phyloP scores from a whole-genome alignment of 441 rosid genomes.

The Breynia disticha region DNA sequence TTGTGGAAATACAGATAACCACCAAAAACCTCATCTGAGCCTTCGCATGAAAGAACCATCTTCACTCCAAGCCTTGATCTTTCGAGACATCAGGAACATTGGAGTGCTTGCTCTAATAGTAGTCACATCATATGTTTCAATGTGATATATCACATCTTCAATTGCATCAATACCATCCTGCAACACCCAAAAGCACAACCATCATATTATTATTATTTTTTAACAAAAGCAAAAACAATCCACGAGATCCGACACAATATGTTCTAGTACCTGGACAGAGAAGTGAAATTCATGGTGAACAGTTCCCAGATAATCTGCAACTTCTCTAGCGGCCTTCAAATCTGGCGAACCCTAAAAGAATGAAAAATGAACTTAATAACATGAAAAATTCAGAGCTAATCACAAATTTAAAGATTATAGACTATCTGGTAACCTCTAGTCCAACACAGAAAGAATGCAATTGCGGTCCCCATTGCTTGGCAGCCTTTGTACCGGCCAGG shows the following conservation, averaged over 20 bases:
- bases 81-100: slow-evolving; percentile 81
- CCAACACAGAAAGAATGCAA: slow-evolving; percentile 89
- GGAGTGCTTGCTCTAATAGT: slow-evolving; percentile 84
- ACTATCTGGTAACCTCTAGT: slow-evolving; percentile 47
- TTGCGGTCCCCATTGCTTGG: slow-evolving; percentile 67
- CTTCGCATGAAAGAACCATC: slow-evolving; percentile 94
- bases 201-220: too few relatives aligned
- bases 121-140: slow-evolving; percentile 83
- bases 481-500: slow-evolving; percentile 55
- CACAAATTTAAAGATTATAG: not conserved
- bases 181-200: slow-evolving; percentile 5
- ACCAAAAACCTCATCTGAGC: slow-evolving; percentile 82
- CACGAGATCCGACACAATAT: not conserved
- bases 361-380: slow-evolving; percentile 1
- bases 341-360: slow-evolving; percentile 70
- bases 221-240: too few relatives aligned
- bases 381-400: not conserved
- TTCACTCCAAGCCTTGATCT: slow-evolving; percentile 87
- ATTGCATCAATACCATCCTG: slow-evolving; percentile 89
- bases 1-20: slow-evolving; percentile 91
- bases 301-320: slow-evolving; percentile 74
- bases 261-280: slow-evolving; percentile 56
- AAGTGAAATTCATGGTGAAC: slow-evolving; percentile 87
- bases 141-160: slow-evolving; percentile 79
- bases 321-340: slow-evolving; percentile 71